Base-by-base conservation (phyloP, 2,329 filamentous ascomycete species). In the Monosporascus sp. region DNA sequence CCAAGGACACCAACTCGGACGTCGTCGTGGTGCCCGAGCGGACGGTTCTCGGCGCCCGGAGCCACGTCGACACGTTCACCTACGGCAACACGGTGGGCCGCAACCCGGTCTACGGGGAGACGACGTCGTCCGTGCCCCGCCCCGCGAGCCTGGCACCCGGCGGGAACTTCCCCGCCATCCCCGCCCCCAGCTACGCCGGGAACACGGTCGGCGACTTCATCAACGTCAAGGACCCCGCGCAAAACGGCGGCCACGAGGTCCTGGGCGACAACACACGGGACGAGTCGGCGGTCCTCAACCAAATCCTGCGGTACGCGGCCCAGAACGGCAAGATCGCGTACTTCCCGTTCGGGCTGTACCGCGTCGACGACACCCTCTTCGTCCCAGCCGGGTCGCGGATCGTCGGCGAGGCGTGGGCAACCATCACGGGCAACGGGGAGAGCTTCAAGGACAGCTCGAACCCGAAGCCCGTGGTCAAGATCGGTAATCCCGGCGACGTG, bases 401-500 rank as follows among this genome's bases (percentile, higher is more conserved):
- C 50, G 73, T 82, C 3, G 81, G 81, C 24, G 78, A 83, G 58
- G 72, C 68, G 1, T 80, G 76, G 72, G 70, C 77, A 2, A 75
- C 76, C 38, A 78, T 85, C 57, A 75, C 81, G 51, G 79, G 76
- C 17, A 73, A 70, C 48, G 82, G 82, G 17, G 52, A 57, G 34
- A 73, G 69, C 57, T 84, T 82, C 69, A 71, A 76, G 50, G 71
- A 82, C 61, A 70, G 74, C 8, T 68, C 68, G 44, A 75, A 75
- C 46, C 84, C 85, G 0, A 69, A 77, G 38, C 77, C 81, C 1
- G 80, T 87, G 1, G 74, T 87, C 2, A 72, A 78, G 50, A 76
- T 88, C 17, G 85, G 84, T 31, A 74, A 74, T 16, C 63, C 73
- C 2, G 83, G 84, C 5, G 81, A 88, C 22, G 70, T 72, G 7